Conservation (phyloP, 169 alveolate species). For the Cryptosporidium xiaoi region DNA sequence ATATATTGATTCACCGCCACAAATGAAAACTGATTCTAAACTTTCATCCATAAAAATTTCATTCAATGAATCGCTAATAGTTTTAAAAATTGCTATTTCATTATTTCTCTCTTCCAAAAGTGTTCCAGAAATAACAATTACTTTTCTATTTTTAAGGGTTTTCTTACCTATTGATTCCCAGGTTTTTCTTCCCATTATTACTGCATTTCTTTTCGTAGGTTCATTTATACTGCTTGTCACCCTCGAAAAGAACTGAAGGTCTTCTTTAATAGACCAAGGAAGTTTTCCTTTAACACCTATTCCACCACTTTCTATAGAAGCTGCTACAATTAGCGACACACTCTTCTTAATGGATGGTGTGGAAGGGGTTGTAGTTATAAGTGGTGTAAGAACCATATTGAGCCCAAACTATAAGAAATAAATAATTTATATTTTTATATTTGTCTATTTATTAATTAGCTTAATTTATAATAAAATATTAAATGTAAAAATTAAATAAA, state of each 20-base stretch:
- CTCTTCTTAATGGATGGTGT: background rate
- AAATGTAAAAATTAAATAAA: background rate
- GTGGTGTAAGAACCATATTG: too few species aligned
- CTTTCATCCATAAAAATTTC: conserved; percentile 64
- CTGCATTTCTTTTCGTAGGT: conserved; percentile 82
- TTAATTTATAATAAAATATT: too few species aligned
- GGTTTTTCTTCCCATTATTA: conserved; percentile 96
- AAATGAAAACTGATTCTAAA: conserved; percentile 82
- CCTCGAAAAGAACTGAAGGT: conserved; percentile 15
- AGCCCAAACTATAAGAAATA: too few species aligned
- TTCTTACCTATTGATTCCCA: conserved; percentile 92
- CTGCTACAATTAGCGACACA: conserved; percentile 42
- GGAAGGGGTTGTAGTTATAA: background rate
- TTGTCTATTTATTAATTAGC: too few species aligned
- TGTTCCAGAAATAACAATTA: conserved; percentile 86
- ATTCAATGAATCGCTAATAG: conserved; percentile 78
- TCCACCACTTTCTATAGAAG: conserved; percentile 23
- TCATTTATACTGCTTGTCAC: conserved; percentile 19
- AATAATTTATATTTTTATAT: too few species aligned
- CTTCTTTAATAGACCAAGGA: conserved; percentile 60
- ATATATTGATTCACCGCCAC: conserved; percentile 90
- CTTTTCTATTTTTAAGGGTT: conserved; percentile 89
- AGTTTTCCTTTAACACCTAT: conserved; percentile 26
- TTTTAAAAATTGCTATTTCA: conserved; percentile 72
- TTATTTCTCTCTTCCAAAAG: conserved; percentile 75